Base-by-base conservation (phyloP, 495 filamentous ascomycete species). In the Bryoglossum gracile region DNA sequence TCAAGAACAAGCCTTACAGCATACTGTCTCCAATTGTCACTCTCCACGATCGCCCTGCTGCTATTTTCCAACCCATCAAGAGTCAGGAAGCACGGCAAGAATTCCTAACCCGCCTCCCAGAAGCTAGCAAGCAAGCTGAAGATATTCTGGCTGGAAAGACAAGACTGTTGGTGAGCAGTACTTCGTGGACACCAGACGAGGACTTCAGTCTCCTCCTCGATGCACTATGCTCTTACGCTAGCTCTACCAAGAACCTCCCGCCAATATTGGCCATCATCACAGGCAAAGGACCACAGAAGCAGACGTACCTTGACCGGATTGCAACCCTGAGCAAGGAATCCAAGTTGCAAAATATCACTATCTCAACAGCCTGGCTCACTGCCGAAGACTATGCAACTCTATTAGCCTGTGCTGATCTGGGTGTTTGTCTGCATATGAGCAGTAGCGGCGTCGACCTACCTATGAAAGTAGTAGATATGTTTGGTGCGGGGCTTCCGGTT, bases 401-500 rank as follows among this genome's bases (percentile, higher is more conserved):
- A 10, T 74, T 99, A n/a, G 88, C 82, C 22, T 83, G 82, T 35
- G 91, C 92, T 14, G 92, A 96, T 49, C 64, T 97, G 9, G 92
- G 92, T 2, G 77, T 99, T 14, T 92, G 86, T 57, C 71, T 99
- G 40, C 92, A 99, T 65, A 94, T 78, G 45, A 94, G 87, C 54
- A 90, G 84, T 55, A 94, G 87, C 36, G 92, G 92, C 2, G 87
- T 99, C 0, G 92, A 99, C 67, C 67, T 99, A 18, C 92, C 92
- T 0, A 99, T 99, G 92, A 99, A 99, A 67, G 90, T 99, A 6
- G 90, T 99, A 4, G 92, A 99, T 58, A 92, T 99, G 87, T 95
- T 97, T 60, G 92, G 92, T 0, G 83, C 88, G 0, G 92, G 92
- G 0, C 65, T 99, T 43, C 92, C 92, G 0, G 94, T 99, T 3